phyloP scores from a whole-genome alignment of 2,329 filamentous ascomycete species.

The Teratosphaeria destructans region DNA sequence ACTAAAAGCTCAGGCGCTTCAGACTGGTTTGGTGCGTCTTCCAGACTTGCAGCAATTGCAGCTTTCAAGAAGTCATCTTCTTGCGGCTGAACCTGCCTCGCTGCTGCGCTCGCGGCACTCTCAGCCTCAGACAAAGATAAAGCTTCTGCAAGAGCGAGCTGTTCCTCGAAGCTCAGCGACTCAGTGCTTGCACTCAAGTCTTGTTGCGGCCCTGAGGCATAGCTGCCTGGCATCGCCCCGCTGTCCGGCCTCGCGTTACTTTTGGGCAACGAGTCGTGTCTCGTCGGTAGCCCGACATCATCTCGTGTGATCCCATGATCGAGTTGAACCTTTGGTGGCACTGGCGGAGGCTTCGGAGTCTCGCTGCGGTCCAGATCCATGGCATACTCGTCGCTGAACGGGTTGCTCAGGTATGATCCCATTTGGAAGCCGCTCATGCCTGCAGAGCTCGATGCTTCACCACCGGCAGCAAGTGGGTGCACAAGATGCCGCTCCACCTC shows the following conservation, averaged over 20 bases:
- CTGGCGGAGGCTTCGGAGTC: conserved; percentile 31
- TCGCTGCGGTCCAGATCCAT: conserved; percentile 29
- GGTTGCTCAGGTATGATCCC: conserved; percentile 33
- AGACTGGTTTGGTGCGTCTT: conserved; percentile 16
- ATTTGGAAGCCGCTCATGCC: conserved; percentile 27
- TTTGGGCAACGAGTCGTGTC: neutral
- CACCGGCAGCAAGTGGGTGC: conserved; percentile 11
- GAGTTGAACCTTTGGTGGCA: conserved; percentile 34
- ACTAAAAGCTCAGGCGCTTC: conserved; percentile 15
- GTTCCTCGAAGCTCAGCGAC: conserved; percentile 25
- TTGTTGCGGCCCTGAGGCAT: conserved; percentile 2
- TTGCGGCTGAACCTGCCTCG: conserved; percentile 11
- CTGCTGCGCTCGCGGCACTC: conserved; percentile 14
- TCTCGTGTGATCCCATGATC: conserved; percentile 9
- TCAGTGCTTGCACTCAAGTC: conserved; percentile 2
- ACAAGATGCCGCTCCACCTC: conserved; percentile 15
- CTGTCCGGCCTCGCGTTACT: conserved; percentile 6
- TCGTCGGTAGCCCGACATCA: neutral
- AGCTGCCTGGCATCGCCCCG: conserved; percentile 9
- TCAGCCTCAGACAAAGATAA: conserved; percentile 27
- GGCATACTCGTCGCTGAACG: conserved; percentile 35
- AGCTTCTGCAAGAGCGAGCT: conserved; percentile 24
- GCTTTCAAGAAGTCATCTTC: conserved; percentile 21
- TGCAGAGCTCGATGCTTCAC: conserved; percentile 8
- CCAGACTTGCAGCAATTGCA: conserved; percentile 26